A percentile compares a stretch with the other conserved stretches of the same genome.
Conservation (phyloP, 2,329 filamentous ascomycete genomes). For the Rhexocercosporidium sp. region DNA sequence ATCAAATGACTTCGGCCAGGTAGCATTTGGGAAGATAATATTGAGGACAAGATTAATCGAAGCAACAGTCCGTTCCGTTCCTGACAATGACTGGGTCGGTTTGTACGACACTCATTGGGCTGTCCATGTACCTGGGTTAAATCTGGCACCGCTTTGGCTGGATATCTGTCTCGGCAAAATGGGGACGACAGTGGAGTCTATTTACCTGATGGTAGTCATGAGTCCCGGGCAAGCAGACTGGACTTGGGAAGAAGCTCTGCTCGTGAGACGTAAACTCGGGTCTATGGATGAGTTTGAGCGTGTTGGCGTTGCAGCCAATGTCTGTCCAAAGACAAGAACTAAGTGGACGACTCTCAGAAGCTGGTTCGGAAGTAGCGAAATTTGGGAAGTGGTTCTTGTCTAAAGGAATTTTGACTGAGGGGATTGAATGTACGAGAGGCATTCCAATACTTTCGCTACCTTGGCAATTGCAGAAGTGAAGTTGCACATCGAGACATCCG, state of each 20-base stretch:
- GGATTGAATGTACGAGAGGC: too few species aligned
- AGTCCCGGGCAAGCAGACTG: background rate
- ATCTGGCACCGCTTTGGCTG: constrained; percentile 16
- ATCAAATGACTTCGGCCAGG: constrained; percentile 7
- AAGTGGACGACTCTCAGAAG: constrained; percentile 4
- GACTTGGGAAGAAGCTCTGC: constrained; percentile 18
- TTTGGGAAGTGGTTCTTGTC: background rate
- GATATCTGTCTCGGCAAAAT: background rate
- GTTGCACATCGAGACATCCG: too few species aligned
- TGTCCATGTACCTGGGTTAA: background rate
- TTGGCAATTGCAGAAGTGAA: too few species aligned
- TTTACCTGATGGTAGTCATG: constrained; percentile 13
- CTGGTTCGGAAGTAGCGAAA: constrained; percentile 12
- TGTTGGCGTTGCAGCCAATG: constrained; percentile 17
- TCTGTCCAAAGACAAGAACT: background rate
- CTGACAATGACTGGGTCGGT: background rate
- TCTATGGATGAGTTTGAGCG: constrained; percentile 11
- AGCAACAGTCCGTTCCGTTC: background rate
- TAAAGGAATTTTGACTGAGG: background rate
- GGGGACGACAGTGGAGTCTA: background rate
- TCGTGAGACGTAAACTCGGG: constrained; percentile 10
- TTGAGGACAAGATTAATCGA: constrained; percentile 8
- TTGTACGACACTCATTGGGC: constrained; percentile 11
- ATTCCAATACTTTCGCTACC: too few species aligned
- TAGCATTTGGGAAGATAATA: background rate